A percentile compares a stretch with the other conserved stretches of the same genome.
Conservation (phyloP, 352 stramenopile genomes). For the Phytophthora syringae region DNA sequence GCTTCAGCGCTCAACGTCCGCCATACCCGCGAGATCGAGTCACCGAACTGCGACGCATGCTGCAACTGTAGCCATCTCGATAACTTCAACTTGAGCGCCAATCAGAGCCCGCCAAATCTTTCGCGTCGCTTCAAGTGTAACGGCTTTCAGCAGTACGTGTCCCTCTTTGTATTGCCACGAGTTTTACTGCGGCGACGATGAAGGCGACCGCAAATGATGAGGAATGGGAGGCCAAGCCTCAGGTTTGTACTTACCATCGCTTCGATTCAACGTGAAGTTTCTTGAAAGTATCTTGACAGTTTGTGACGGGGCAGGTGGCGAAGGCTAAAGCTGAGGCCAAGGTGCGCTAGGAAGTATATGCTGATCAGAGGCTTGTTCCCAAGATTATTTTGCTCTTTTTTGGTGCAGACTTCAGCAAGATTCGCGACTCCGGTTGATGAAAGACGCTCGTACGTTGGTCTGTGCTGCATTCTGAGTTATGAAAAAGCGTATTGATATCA, state of each 20-base stretch:
- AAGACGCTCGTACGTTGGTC: constrained; percentile 36
- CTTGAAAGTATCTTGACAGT: not conserved
- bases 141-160: constrained; percentile 3
- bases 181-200: constrained; percentile 20
- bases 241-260: constrained; percentile 15
- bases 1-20: constrained; percentile 35
- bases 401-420: constrained; percentile 14
- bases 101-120: constrained; percentile 21
- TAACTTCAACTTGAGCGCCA: constrained; percentile 33
- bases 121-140: constrained; percentile 35
- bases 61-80: constrained; percentile 25
- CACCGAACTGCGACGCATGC: constrained; percentile 25
- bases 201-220: constrained; percentile 36
- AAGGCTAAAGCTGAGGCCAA: constrained; percentile 31
- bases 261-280: not conserved
- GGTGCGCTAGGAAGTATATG: not conserved
- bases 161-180: not conserved
- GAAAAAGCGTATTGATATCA: not conserved
- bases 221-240: constrained; percentile 21
- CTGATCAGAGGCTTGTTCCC: not conserved
- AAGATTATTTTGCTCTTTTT: not conserved
- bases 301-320: constrained; percentile 8
- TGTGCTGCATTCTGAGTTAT: not conserved
- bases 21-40: constrained; percentile 39
- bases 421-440: constrained; percentile 36